phyloP scores from a whole-genome alignment of 352 stramenopile species.

The Saprolegnia diclina region DNA sequence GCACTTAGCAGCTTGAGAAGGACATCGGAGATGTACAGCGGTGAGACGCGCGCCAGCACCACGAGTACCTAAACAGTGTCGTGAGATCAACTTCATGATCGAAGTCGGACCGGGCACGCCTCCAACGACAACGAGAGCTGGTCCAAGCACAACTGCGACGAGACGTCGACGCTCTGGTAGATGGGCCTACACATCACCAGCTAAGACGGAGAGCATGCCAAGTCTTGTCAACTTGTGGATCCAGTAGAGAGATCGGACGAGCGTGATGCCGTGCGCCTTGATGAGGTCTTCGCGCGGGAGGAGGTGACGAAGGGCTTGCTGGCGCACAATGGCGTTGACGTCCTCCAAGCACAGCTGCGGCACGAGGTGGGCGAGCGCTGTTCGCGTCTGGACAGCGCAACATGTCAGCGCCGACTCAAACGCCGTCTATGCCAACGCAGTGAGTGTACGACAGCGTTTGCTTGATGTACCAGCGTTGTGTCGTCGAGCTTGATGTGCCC shows the following conservation, averaged over 20 bases:
- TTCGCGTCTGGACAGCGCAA: neutral
- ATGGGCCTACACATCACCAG: slow-evolving; percentile 8
- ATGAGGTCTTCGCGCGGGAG: slow-evolving; percentile 3
- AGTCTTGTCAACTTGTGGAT: slow-evolving; percentile 9
- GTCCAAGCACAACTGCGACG: neutral
- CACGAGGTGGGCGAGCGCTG: neutral
- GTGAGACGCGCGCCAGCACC: slow-evolving; percentile 1
- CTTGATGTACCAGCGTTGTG: too few relatives aligned
- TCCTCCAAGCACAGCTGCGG: slow-evolving; percentile 17
- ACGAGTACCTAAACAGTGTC: neutral
- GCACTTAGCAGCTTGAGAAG: slow-evolving; percentile 14
- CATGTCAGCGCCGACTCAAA: neutral
- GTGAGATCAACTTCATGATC: neutral
- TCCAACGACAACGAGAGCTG: neutral
- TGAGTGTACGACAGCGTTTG: too few relatives aligned
- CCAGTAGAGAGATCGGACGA: slow-evolving; percentile 18
- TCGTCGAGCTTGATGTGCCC: neutral
- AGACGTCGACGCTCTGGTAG: neutral
- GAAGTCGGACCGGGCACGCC: neutral
- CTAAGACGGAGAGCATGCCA: neutral
- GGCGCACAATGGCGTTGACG: slow-evolving; percentile 1
- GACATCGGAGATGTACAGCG: slow-evolving; percentile 8
- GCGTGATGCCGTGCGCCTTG: neutral
- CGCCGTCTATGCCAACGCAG: neutral
- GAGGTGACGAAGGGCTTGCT: slow-evolving; percentile 1